Base-by-base conservation (phyloP, 345 rosid genomes). In the Anacardium occidentale region DNA sequence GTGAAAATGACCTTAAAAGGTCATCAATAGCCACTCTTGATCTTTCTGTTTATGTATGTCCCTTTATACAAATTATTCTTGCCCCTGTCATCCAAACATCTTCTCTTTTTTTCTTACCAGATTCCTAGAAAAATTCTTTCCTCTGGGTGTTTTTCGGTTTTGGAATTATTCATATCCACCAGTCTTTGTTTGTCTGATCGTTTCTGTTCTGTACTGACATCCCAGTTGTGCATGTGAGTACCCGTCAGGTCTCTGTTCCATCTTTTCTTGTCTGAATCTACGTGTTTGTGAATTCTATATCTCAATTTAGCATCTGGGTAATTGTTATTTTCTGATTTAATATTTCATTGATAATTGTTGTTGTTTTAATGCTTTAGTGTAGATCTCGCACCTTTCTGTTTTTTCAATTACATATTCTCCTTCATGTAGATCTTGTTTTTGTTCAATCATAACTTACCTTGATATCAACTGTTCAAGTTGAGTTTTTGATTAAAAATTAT, bases 231-330 rank as follows among this genome's bases (percentile, higher is more conserved):
- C 29, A n/a, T 21, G 66, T 66, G 62, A 71, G 78, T 34, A 15
- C 8, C 0, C 67, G 59, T 8, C 58, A 29, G 18, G 60, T 45
- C 14, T 55, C 2, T 18, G 18, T 5, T 2, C 58, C 14, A 24
- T 18, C 34, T 8, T 20, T 51, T 64, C 57, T 67, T 10, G n/a
- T 42, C 22, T 60, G 48, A 63, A 55, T 55, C 62, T 56, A 14
- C 10, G 25, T 29, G 26, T 63, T 26, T 58, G 9, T 63, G 21
- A 50, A 70, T 40, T 9, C 54, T 32, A 21, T 66, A 66, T 76
- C 21, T 64, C 64, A 25, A 29, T 15, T 52, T 68, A 21, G 74
- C 71, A 55, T 71, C 69, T 75, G 58, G 59, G 50, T 54, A 32
- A 48, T 47, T 56, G 25, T 40, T 75, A 47, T 51, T 65, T 67